Evolutionary conservation across 2,329 filamentous ascomycete species (phyloP).

Genomic region (Claviceps humidiphila): DNA sequence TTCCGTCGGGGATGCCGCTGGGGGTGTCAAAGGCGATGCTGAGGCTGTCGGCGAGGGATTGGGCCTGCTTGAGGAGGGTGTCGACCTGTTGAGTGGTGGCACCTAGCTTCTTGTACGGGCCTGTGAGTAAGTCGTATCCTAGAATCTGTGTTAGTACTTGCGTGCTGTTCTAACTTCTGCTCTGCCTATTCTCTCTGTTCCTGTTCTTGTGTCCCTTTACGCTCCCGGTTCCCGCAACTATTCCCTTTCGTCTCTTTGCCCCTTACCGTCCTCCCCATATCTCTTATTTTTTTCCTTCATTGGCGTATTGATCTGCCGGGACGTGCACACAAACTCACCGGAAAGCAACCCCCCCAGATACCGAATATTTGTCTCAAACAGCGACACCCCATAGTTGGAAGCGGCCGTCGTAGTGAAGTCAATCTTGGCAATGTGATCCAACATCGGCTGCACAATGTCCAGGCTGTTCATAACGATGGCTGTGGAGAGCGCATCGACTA

Average conservation of each 20-base stretch:
- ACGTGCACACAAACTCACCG: slow-evolving; percentile 25
- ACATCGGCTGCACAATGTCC: slow-evolving; percentile 54
- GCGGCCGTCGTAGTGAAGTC: slow-evolving; percentile 49
- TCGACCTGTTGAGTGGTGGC: slow-evolving; percentile 34
- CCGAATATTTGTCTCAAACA: slow-evolving; percentile 86
- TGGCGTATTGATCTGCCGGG: too few species aligned
- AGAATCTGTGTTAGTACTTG: background rate
- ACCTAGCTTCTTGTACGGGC: slow-evolving; percentile 43
- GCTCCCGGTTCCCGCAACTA: background rate
- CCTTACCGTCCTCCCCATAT: too few species aligned
- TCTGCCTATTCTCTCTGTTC: background rate
- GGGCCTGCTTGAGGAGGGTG: slow-evolving; percentile 51
- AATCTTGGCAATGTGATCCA: slow-evolving; percentile 57
- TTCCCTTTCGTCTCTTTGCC: background rate
- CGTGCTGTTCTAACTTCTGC: background rate
- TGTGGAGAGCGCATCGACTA: slow-evolving; percentile 68
- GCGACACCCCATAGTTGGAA: slow-evolving; percentile 42
- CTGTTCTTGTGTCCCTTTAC: too few species aligned
- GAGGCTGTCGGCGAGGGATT: slow-evolving; percentile 56
- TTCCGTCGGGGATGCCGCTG: slow-evolving; percentile 61
- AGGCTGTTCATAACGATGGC: slow-evolving; percentile 63
- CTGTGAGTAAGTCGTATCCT: slow-evolving; percentile 60
- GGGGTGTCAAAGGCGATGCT: slow-evolving; percentile 68
- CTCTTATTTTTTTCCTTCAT: background rate
- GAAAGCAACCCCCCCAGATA: slow-evolving; percentile 73